Evolutionary conservation across 306 rosid genomes (phyloP).

Genomic region (Canavalia ensiformis): DNA sequence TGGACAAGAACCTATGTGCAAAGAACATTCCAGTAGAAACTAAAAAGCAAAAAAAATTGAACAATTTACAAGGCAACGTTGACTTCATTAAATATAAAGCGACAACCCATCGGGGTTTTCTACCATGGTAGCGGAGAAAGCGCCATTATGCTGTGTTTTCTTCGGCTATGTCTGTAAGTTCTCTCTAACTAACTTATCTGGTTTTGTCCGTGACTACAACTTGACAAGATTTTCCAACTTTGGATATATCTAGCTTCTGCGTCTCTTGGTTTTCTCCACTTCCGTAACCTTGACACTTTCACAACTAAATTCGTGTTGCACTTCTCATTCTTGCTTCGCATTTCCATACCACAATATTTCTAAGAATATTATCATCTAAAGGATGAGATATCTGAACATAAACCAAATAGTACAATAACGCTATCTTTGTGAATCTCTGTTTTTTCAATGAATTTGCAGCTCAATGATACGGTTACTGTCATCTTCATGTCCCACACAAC

Average conservation of each 20-base stretch:
- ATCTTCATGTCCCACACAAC: constrained; percentile 80
- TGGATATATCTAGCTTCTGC: constrained; percentile 71
- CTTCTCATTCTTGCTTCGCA: constrained; percentile 79
- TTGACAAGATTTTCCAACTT: constrained; percentile 16
- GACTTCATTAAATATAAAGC: no score
- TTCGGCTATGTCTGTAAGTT: constrained; percentile 82
- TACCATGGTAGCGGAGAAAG: no score
- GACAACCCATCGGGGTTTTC: no score
- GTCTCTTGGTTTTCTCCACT: constrained; percentile 86
- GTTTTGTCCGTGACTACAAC: neutral
- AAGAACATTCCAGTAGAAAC: no score
- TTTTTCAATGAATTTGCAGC: constrained; percentile 50
- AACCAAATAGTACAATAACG: neutral
- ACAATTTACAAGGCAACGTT: no score
- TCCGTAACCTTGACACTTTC: constrained; percentile 87
- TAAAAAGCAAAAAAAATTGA: no score
- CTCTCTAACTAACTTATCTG: neutral
- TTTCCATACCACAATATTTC: constrained; percentile 89
- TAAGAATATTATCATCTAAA: constrained; percentile 64
- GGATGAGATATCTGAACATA: constrained; percentile 38
- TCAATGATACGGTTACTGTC: constrained; percentile 59
- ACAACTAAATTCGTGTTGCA: constrained; percentile 82
- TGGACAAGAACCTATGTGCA: no score
- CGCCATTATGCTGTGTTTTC: constrained; percentile 69
- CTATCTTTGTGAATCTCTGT: neutral